Conservation (phyloP, 1,284 basidiomycete species). For the Ceratobasidium sp. region DNA sequence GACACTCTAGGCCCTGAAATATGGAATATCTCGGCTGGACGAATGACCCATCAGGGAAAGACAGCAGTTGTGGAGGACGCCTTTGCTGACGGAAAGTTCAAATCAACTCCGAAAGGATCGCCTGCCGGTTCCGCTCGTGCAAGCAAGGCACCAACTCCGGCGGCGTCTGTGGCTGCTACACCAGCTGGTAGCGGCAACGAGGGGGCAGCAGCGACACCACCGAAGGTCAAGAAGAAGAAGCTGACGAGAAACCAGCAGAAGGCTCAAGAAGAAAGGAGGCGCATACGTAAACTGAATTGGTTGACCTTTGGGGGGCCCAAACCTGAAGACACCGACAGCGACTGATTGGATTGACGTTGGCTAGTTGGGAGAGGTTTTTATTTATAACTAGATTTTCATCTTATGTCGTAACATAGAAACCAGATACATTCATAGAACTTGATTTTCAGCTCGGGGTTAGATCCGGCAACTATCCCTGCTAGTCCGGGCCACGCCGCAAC, state of each 20-base stretch:
- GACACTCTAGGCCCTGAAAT: constrained; percentile 69
- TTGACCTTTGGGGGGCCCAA: constrained; percentile 79
- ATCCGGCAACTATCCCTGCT: not conserved
- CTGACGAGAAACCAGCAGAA: constrained; percentile 89
- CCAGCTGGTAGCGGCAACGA: constrained; percentile 77
- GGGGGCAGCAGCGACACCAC: constrained; percentile 53
- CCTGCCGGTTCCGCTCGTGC: constrained; percentile 44
- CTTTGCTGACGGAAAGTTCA: constrained; percentile 54
- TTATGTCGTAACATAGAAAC: constrained; percentile 6
- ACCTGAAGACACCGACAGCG: constrained; percentile 80
- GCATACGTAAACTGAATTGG: constrained; percentile 83
- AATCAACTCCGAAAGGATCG: constrained; percentile 43
- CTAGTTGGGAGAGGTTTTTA: not conserved
- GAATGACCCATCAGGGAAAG: constrained; percentile 89
- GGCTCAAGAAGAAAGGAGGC: constrained; percentile 81
- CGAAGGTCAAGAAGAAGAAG: constrained; percentile 87
- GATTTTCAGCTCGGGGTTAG: not conserved
- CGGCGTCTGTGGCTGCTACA: constrained; percentile 65
- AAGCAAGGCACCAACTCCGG: constrained; percentile 61
- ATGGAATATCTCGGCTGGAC: constrained; percentile 81
- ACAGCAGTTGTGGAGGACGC: constrained; percentile 81
- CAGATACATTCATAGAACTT: constrained; percentile 11
- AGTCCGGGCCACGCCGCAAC: not conserved
- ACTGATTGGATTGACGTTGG: constrained; percentile 45
- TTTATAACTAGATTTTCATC: constrained; percentile 35